Evolutionary conservation across 768 basidiomycete species (phyloP).

Genomic region (Russula virescens): DNA sequence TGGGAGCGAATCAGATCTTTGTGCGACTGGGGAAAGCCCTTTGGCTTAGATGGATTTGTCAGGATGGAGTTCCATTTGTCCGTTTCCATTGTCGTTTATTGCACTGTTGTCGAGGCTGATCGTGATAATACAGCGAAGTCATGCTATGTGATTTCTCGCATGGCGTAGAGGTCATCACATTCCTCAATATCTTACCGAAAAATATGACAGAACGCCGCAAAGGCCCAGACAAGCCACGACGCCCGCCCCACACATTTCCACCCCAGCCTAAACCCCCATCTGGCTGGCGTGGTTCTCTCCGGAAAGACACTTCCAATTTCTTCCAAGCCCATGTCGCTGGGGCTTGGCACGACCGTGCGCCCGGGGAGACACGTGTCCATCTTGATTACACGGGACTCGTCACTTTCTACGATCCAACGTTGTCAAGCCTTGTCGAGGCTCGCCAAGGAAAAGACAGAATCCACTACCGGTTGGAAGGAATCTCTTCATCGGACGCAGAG

Average conservation of each 20-base stretch:
- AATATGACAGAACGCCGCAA: background rate
- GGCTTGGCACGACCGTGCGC: constrained; percentile 38
- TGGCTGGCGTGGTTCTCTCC: constrained; percentile 21
- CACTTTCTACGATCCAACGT: constrained; percentile 39
- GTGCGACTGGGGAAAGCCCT: constrained; percentile 32
- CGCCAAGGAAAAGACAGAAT: constrained; percentile 33
- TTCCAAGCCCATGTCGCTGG: constrained; percentile 33
- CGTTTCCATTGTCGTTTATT: background rate
- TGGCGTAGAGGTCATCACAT: constrained; percentile 16
- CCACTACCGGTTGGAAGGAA: constrained; percentile 34
- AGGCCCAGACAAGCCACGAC: background rate
- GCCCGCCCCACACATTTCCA: background rate
- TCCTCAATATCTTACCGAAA: constrained; percentile 9
- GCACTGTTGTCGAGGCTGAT: background rate
- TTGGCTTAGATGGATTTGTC: constrained; percentile 34
- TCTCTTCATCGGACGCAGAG: constrained; percentile 30
- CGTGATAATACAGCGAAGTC: constrained; percentile 11
- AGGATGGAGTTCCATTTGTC: constrained; percentile 23
- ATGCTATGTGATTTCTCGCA: constrained; percentile 20
- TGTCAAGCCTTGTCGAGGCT: constrained; percentile 34
- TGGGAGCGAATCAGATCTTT: constrained; percentile 28
- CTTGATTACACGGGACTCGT: constrained; percentile 39
- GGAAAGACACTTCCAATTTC: too few relatives aligned
- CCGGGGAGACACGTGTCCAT: constrained; percentile 41
- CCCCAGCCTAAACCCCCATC: background rate